Conservation (phyloP, 179 eudicot genomes). For the Silene coronaria region DNA sequence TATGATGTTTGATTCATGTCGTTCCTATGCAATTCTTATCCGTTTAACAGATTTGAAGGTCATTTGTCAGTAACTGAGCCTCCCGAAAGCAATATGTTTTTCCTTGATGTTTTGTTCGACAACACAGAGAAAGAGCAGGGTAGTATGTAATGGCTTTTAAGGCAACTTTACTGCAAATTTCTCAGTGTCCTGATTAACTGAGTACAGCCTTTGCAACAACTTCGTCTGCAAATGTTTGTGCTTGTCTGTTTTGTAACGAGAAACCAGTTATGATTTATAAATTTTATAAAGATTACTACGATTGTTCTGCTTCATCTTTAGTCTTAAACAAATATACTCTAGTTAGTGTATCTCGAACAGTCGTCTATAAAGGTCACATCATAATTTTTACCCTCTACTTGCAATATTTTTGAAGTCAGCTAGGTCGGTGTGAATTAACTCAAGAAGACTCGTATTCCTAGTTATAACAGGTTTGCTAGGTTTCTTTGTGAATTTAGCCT, state of each 20-base stretch:
- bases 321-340: neutral
- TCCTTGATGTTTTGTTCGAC: constrained; percentile 14
- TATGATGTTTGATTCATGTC: too few relatives aligned
- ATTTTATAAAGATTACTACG: neutral
- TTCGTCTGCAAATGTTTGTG: constrained; percentile 1
- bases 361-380: neutral
- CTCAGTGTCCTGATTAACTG: neutral
- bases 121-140: constrained; percentile 7
- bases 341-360: neutral
- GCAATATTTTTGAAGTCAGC: too few relatives aligned
- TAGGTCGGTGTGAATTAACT: too few relatives aligned
- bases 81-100: constrained; percentile 23
- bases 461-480: too few relatives aligned
- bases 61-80: constrained; percentile 27
- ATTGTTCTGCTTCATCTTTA: too few relatives aligned
- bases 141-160: neutral
- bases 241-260: constrained; percentile 1
- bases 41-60: too few relatives aligned
- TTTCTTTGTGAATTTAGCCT: too few relatives aligned
- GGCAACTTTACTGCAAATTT: constrained; percentile 17
- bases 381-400: neutral
- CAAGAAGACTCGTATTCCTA: too few relatives aligned
- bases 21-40: too few relatives aligned
- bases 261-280: neutral
- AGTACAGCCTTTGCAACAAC: neutral